A percentile compares a stretch with the other conserved stretches of the same genome.
Evolutionary conservation across 805 yeast genomes (phyloP).

Genomic region (Suhomyces sp.): DNA sequence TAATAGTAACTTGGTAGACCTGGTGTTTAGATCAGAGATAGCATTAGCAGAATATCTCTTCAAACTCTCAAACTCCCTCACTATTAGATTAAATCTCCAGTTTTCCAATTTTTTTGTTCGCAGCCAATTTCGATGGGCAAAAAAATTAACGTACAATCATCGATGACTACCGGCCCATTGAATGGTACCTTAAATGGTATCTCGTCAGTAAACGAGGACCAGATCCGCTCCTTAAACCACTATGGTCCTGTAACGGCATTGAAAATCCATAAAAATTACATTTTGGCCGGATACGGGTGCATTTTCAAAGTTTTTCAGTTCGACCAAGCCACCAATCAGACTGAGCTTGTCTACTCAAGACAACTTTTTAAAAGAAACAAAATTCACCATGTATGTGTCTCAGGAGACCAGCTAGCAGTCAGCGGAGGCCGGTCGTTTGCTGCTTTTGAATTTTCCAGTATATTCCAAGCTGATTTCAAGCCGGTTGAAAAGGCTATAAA

Average conservation of each 20-base stretch:
- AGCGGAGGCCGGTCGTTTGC: conserved; percentile 76
- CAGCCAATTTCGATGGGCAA: not conserved
- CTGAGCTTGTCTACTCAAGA: conserved; percentile 34
- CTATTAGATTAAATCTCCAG: too few species aligned
- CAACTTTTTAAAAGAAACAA: conserved; percentile 68
- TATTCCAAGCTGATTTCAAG: conserved; percentile 22
- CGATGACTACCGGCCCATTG: not conserved
- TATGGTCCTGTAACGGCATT: conserved; percentile 74
- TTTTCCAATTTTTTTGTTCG: not conserved
- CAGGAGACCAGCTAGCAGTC: conserved; percentile 33
- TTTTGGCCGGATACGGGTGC: conserved; percentile 72
- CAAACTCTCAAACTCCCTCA: too few species aligned
- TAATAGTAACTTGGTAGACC: not conserved
- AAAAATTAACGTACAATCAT: not conserved
- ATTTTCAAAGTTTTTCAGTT: conserved; percentile 53
- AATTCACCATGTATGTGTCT: conserved; percentile 69
- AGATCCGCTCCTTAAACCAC: conserved; percentile 27
- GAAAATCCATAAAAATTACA: conserved; percentile 37
- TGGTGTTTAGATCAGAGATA: too few species aligned
- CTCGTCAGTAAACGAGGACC: conserved; percentile 18
- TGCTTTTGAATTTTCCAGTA: conserved; percentile 22
- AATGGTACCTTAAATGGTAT: conserved; percentile 13
- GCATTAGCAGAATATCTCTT: too few species aligned
- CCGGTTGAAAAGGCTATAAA: conserved; percentile 50
- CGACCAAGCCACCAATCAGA: conserved; percentile 17